phyloP scores from a whole-genome alignment of 768 basidiomycete species.

The Suillus fuscotomentosus region DNA sequence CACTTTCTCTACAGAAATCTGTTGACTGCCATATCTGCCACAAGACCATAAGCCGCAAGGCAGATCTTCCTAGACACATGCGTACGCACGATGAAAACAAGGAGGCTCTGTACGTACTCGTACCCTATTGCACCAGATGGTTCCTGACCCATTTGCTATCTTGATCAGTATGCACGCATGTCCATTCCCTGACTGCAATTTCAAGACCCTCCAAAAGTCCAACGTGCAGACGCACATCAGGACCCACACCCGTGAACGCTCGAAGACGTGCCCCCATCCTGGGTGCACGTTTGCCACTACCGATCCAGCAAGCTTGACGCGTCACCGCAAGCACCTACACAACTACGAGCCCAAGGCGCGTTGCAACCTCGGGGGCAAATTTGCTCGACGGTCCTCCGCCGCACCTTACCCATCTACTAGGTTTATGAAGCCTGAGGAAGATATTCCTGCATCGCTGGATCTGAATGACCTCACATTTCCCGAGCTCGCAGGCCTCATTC shows the following conservation, averaged over 20 bases:
- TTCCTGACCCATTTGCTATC: not conserved
- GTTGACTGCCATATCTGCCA: conserved; percentile 16
- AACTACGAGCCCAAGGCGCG: conserved; percentile 16
- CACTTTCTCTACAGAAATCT: conserved; percentile 6
- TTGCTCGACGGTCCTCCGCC: conserved; percentile 1
- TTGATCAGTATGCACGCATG: conserved; percentile 26
- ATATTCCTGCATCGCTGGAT: not conserved
- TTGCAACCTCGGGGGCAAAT: not conserved
- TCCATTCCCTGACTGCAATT: conserved; percentile 16
- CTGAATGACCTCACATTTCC: not conserved
- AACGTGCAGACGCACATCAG: conserved; percentile 29
- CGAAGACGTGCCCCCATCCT: conserved; percentile 15
- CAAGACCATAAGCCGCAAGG: conserved; percentile 17
- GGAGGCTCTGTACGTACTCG: conserved; percentile 21
- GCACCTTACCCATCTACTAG: conserved; percentile 7
- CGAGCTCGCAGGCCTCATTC: not conserved
- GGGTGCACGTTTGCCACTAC: conserved; percentile 16
- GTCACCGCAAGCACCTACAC: conserved; percentile 20
- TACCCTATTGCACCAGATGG: not conserved
- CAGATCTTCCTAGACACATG: conserved; percentile 29
- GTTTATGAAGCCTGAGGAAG: not conserved
- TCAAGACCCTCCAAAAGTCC: conserved; percentile 23
- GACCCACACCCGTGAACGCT: conserved; percentile 17
- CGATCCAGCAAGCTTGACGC: conserved; percentile 25
- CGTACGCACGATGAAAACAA: conserved; percentile 20